A percentile compares a stretch with the other conserved stretches of the same genome.
Conservation (phyloP, 768 basidiomycete genomes). For the Fistulinella prunicolor region DNA sequence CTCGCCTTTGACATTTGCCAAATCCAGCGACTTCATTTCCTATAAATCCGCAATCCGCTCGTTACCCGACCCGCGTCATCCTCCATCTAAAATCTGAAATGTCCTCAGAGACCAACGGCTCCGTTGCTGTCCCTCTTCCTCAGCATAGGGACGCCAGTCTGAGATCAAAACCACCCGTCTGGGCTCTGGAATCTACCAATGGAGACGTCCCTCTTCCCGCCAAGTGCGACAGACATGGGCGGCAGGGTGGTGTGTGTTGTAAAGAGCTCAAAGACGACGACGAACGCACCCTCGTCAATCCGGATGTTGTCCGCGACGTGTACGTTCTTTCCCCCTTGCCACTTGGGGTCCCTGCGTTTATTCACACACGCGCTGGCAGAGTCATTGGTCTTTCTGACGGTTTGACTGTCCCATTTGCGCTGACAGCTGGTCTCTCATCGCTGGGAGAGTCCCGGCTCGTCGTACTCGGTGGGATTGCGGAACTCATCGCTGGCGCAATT, state of each 20-base stretch:
- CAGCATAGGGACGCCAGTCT: conserved; percentile 5
- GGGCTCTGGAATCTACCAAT: conserved; percentile 53
- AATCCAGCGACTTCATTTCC: neutral
- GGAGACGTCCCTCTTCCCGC: conserved; percentile 46
- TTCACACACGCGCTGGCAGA: conserved; percentile 35
- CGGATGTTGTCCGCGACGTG: conserved; percentile 87
- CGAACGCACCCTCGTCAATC: conserved; percentile 78
- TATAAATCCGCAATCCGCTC: conserved; percentile 9
- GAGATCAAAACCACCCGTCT: conserved; percentile 51
- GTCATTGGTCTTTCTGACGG: conserved; percentile 91
- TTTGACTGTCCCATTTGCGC: conserved; percentile 87
- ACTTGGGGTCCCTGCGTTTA: neutral
- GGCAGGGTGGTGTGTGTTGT: conserved; percentile 74
- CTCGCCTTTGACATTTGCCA: neutral
- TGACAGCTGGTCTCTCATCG: conserved; percentile 85
- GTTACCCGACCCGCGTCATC: too few relatives aligned
- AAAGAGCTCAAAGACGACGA: conserved; percentile 81
- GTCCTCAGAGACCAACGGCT: conserved; percentile 15
- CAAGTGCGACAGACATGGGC: conserved; percentile 55
- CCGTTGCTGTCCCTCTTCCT: conserved; percentile 22
- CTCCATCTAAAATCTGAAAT: conserved; percentile 7
- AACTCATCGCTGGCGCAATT: conserved; percentile 94
- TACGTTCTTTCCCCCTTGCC: conserved; percentile 35
- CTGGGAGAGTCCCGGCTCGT: conserved; percentile 90
- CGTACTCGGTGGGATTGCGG: conserved; percentile 90